Conservation (phyloP, 1,139 yeast genomes). For the Suhomyces anneliseae region DNA sequence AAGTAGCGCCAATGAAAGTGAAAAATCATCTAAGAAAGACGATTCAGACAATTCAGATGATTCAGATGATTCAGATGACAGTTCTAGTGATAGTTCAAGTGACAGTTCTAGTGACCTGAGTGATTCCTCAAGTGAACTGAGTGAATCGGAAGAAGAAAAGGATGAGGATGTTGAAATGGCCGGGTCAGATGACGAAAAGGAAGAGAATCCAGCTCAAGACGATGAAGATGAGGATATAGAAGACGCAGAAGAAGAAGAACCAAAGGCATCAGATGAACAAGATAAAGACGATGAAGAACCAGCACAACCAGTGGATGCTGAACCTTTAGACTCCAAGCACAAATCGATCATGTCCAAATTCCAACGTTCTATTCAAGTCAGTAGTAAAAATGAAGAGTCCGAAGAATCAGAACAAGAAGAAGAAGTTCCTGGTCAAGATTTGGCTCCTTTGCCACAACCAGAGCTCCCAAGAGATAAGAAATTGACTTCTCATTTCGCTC, state of each 20-base stretch:
- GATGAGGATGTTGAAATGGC: background rate
- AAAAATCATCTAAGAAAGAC: slow-evolving; percentile 7
- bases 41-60: slow-evolving; percentile 1
- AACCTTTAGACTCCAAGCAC: slow-evolving; percentile 27
- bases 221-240: slow-evolving; percentile 1
- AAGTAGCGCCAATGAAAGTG: background rate
- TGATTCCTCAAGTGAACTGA: background rate
- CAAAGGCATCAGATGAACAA: slow-evolving; percentile 6
- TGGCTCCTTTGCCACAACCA: slow-evolving; percentile 86
- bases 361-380: slow-evolving; percentile 17
- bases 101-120: background rate
- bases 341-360: slow-evolving; percentile 31
- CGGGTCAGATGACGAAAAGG: slow-evolving; percentile 1
- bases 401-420: slow-evolving; percentile 27
- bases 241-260: slow-evolving; percentile 1
- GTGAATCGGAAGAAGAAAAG: background rate
- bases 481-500: slow-evolving; percentile 40
- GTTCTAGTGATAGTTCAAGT: background rate
- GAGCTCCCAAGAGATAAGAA: slow-evolving; percentile 53
- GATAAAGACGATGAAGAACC: slow-evolving; percentile 1
- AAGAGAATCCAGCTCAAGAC: background rate
- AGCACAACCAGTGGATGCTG: background rate
- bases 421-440: slow-evolving; percentile 43
- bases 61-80: background rate
- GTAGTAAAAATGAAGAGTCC: slow-evolving; percentile 15